Evolutionary conservation across 768 basidiomycete genomes (phyloP).

Genomic region (Boletus reticulatus): DNA sequence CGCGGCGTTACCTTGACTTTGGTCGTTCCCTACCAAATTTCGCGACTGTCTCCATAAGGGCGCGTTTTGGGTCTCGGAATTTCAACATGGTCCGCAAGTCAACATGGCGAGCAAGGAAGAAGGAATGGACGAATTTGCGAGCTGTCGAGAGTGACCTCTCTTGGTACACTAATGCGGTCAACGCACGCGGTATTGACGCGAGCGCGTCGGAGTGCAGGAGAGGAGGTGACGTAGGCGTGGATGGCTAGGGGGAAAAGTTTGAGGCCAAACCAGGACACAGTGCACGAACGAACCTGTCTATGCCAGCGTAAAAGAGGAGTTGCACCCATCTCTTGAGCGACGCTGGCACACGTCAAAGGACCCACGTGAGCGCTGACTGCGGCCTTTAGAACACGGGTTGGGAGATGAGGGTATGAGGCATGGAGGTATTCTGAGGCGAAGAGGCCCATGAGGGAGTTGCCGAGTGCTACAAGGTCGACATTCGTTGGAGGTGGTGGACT

Average conservation of each 20-base stretch:
- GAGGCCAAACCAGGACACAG: not conserved
- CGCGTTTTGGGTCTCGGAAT: constrained; percentile 79
- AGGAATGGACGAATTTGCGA: constrained; percentile 84
- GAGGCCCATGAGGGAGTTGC: constrained; percentile 87
- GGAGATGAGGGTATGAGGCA: constrained; percentile 82
- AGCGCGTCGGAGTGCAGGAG: constrained; percentile 84
- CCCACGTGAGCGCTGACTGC: constrained; percentile 93
- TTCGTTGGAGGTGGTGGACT: constrained; percentile 62
- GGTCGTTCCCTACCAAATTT: constrained; percentile 67
- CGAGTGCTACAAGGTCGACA: constrained; percentile 68
- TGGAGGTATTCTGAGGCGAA: constrained; percentile 85
- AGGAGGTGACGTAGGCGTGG: constrained; percentile 44
- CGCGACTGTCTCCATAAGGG: constrained; percentile 67
- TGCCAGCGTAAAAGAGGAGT: constrained; percentile 79
- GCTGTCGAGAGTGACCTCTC: constrained; percentile 81
- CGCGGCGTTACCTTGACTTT: constrained; percentile 54
- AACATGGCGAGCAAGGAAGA: constrained; percentile 84
- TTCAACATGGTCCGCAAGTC: constrained; percentile 80
- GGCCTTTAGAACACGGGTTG: constrained; percentile 87
- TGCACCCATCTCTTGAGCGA: constrained; percentile 86
- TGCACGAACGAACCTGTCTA: constrained; percentile 50
- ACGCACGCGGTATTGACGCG: constrained; percentile 79
- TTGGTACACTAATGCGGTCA: constrained; percentile 88
- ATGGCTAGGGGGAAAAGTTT: constrained; percentile 37
- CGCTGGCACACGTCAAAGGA: constrained; percentile 73